phyloP scores from a whole-genome alignment of 768 basidiomycete genomes.

The Mycena galopus region DNA sequence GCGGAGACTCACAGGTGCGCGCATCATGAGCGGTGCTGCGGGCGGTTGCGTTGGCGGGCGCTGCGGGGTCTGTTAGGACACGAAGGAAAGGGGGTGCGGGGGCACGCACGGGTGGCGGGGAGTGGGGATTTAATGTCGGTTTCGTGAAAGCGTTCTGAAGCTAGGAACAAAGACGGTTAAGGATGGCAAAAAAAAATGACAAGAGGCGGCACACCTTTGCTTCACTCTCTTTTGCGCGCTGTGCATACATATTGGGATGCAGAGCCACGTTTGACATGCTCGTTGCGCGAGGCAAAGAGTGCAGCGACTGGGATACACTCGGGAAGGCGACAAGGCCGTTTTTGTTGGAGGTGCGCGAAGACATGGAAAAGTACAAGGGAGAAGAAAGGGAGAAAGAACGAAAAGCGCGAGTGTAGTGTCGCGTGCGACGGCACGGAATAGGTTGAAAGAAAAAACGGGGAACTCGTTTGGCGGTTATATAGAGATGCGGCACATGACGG shows the following conservation, averaged over 20 bases:
- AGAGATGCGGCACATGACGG: constrained; percentile 36
- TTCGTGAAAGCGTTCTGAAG: constrained; percentile 77
- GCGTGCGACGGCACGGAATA: constrained; percentile 30
- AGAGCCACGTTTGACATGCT: constrained; percentile 75
- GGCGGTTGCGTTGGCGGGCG: background rate
- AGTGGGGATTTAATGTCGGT: constrained; percentile 47
- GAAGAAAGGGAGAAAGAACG: constrained; percentile 38
- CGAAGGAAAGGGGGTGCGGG: background rate
- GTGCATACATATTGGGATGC: constrained; percentile 78
- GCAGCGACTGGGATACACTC: constrained; percentile 77
- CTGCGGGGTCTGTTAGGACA: background rate
- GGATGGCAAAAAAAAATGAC: background rate
- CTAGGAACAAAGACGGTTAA: constrained; percentile 45
- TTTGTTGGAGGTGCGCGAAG: constrained; percentile 50
- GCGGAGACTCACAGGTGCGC: constrained; percentile 24
- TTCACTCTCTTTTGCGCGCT: constrained; percentile 78
- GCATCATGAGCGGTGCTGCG: constrained; percentile 31
- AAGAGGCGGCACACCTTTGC: constrained; percentile 68
- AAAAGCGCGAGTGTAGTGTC: constrained; percentile 35
- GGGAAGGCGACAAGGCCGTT: constrained; percentile 76
- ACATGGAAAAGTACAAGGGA: constrained; percentile 44
- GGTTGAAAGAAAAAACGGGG: constrained; percentile 41
- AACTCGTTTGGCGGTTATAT: constrained; percentile 51
- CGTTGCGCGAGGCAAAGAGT: constrained; percentile 78
- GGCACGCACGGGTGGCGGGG: constrained; percentile 32